Percentiles rank a stretch among this genome's conserved stretches.
Conservation (phyloP, 2,329 filamentous ascomycete genomes). For the Fusarium sp. region DNA sequence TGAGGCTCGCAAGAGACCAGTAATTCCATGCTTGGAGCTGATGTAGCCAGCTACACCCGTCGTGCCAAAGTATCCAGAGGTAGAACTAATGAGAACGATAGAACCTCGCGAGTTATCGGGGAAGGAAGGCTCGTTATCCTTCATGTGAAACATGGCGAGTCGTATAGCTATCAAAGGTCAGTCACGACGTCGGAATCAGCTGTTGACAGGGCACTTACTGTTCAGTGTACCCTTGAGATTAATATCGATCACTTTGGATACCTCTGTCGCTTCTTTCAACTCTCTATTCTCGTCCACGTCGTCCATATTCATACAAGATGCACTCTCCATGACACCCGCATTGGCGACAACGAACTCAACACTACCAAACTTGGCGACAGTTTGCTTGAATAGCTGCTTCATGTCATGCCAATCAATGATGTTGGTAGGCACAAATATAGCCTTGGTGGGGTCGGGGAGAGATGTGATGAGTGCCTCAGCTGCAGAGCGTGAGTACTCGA, state of each 20-base stretch:
- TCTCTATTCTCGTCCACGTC: conserved; percentile 6
- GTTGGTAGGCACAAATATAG: conserved; percentile 20
- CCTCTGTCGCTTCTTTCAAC: conserved; percentile 13
- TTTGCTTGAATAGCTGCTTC: conserved; percentile 8
- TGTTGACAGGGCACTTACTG: conserved; percentile 12
- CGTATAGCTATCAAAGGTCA: neutral
- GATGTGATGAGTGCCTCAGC: conserved; percentile 10
- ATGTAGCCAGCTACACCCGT: conserved; percentile 36
- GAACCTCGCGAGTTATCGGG: conserved; percentile 27
- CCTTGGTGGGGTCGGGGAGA: neutral
- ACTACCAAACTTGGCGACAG: neutral
- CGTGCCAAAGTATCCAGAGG: conserved; percentile 39
- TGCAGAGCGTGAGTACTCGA: neutral
- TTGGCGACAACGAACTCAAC: conserved; percentile 31
- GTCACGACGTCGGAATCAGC: neutral
- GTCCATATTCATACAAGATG: conserved; percentile 18
- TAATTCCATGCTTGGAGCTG: conserved; percentile 39
- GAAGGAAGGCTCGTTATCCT: conserved; percentile 10
- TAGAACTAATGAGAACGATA: conserved; percentile 32
- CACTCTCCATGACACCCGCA: conserved; percentile 31
- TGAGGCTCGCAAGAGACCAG: conserved; percentile 31
- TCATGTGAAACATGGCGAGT: conserved; percentile 19
- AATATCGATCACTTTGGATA: conserved; percentile 28
- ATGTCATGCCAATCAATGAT: conserved; percentile 22
- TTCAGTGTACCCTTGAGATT: conserved; percentile 42